These are phyloP conservation scores for Eucalyptus marginata DNA, from an alignment of 345 rosid genomes.

Conservation along the genomic window DNA sequence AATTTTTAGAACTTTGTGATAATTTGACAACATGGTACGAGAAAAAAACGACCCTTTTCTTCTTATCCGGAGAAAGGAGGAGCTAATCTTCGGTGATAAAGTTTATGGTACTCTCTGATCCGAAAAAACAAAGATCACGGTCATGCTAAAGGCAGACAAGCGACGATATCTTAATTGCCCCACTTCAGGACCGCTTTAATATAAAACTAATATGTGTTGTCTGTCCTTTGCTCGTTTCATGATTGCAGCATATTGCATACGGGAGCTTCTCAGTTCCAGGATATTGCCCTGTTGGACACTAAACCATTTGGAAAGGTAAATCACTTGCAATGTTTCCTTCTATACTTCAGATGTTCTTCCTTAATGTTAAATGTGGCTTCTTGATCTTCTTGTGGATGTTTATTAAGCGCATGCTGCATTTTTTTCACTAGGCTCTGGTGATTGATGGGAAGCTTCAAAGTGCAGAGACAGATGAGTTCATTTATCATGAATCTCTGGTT, in stretches of 20 bases:
- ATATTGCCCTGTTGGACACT: conserved; percentile 53
- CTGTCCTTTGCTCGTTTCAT: neutral
- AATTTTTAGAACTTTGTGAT: neutral
- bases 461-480: conserved; percentile 66
- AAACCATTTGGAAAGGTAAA: conserved; percentile 30
- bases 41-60: neutral
- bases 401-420: neutral
- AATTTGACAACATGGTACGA: neutral
- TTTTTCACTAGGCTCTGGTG: conserved; percentile 25
- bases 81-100: neutral
- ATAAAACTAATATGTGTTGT: neutral
- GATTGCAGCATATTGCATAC: conserved; percentile 41
- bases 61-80: neutral
- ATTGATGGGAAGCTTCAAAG: conserved; percentile 72
- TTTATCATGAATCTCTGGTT: conserved; percentile 59
- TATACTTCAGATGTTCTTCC: neutral
- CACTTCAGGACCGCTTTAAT: neutral
- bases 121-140: neutral
- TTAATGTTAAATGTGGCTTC: neutral
- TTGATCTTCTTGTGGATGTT: neutral
- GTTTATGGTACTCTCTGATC: neutral
- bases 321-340: neutral
- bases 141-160: conserved; percentile 6
- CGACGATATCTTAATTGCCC: neutral
- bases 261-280: conserved; percentile 39